These are phyloP conservation scores for Solanum piurae DNA, from an alignment of 257 asterid species.

Conservation along the genomic window DNA sequence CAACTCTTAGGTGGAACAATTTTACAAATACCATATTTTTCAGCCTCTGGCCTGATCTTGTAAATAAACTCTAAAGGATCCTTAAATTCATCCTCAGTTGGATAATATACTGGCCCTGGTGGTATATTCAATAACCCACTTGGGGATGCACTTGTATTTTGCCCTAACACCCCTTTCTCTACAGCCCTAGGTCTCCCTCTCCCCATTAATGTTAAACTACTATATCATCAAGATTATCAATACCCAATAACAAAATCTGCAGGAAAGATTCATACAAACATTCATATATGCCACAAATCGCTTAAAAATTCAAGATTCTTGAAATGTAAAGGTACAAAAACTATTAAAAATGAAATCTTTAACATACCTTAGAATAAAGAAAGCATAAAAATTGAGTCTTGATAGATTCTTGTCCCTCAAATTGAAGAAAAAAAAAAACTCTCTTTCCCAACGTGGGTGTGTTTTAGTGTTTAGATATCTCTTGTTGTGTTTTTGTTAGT, in stretches of 20 bases:
- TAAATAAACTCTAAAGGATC: slow-evolving; percentile 79
- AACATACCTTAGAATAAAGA: background rate
- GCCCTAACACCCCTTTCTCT: slow-evolving; percentile 66
- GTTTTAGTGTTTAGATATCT: background rate
- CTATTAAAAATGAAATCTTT: background rate
- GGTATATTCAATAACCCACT: slow-evolving; percentile 53
- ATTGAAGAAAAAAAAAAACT: background rate
- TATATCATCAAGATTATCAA: background rate
- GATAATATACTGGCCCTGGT: slow-evolving; percentile 80
- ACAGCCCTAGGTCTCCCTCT: slow-evolving; percentile 76
- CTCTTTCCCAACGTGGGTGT: background rate
- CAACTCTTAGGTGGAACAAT: slow-evolving; percentile 84
- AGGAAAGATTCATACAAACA: background rate
- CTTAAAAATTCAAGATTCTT: background rate
- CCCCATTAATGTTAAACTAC: slow-evolving; percentile 43
- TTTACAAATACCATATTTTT: slow-evolving; percentile 90
- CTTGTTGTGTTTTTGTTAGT: background rate
- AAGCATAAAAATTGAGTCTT: background rate
- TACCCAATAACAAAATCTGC: background rate
- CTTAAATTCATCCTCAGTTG: slow-evolving; percentile 79
- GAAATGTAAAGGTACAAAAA: background rate
- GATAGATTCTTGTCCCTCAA: background rate
- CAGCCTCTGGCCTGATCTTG: slow-evolving; percentile 93
- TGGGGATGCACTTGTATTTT: slow-evolving; percentile 25
- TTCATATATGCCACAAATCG: background rate